Evolutionary conservation across 257 asterid species (phyloP).

Genomic region (Lithospermum erythrorhizon): DNA sequence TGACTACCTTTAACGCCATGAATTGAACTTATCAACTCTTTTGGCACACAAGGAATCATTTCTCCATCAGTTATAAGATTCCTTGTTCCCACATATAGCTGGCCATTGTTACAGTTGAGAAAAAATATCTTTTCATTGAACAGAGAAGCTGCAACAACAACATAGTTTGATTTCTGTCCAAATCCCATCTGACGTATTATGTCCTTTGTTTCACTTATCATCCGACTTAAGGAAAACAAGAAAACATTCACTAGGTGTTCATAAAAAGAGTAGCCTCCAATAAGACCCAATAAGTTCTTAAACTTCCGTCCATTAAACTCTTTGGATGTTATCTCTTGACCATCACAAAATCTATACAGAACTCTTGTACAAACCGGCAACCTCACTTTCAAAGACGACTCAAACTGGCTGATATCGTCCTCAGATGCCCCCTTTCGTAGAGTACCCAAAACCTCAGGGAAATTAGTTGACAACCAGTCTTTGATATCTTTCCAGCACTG

Average conservation of each 20-base stretch:
- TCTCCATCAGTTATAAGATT: constrained; percentile 60
- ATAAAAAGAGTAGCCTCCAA: constrained; percentile 77
- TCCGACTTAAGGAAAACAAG: constrained; percentile 56
- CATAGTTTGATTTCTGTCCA: constrained; percentile 26
- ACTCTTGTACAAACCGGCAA: constrained; percentile 83
- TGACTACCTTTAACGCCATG: constrained; percentile 31
- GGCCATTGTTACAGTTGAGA: constrained; percentile 67
- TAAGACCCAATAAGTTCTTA: constrained; percentile 56
- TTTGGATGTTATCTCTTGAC: constrained; percentile 47
- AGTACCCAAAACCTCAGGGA: constrained; percentile 66
- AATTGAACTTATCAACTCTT: constrained; percentile 34
- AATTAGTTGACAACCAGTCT: constrained; percentile 52
- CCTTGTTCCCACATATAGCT: constrained; percentile 67
- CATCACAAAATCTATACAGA: constrained; percentile 76
- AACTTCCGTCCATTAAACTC: constrained; percentile 23
- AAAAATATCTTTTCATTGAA: constrained; percentile 52
- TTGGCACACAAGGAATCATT: constrained; percentile 87
- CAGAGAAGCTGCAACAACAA: constrained; percentile 54
- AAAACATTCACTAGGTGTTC: constrained; percentile 67
- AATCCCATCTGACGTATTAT: constrained; percentile 29
- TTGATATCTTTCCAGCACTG: constrained; percentile 62
- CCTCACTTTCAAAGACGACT: constrained; percentile 49
- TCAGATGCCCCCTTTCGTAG: constrained; percentile 73
- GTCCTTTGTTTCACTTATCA: constrained; percentile 34
- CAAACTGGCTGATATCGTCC: constrained; percentile 45